Base-by-base conservation (phyloP, 129 eudicot genomes). In the Artemisia annua region DNA sequence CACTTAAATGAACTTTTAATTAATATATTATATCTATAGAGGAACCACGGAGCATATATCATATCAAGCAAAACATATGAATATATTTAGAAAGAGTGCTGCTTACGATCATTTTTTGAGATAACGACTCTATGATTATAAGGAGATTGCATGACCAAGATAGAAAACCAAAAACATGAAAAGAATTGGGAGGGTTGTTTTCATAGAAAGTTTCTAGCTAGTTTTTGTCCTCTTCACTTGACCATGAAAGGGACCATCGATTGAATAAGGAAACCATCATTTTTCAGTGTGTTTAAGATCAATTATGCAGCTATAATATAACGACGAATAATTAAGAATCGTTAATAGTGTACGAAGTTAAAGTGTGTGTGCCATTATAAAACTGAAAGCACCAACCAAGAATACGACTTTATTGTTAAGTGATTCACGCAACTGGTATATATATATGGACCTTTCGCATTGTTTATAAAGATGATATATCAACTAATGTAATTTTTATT, bases 1-100 rank as follows among this genome's bases (percentile, higher is more conserved):
- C 1, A 20, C 22, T 20, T 20, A 20, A 20, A 20, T 20, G 22
- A 20, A 20, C 22, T 20, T 20, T 20, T 20, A 0, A 20, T 20
- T 20, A 20, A 20, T 20, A 20, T 20, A 20, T 20, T n/a, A n/a
- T n/a, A n/a, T n/a, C n/a, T n/a, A n/a, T n/a, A n/a, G 4, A 28
- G 32, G 32, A 28, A 28, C 32, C 32, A 28, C 5, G 32, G 66
- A 60, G 18, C 66, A 60, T 60, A 1, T 19, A 26, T 60, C 66
- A 60, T 13, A 63, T 9, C 13, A 63, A 35, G 11, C 49, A 16
- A 69, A 28, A 69, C 73, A 69, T 26, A 28, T 51, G 62, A 69
- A 69, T 50, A 26, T 69, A 26, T 50, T 26, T 52, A 26, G 63
- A 69, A 52, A 53, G 51, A 69, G 63, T 69, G 74, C 73, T 52